Conservation (phyloP, 2,329 filamentous ascomycete genomes). For the Fusarium transvaalense region DNA sequence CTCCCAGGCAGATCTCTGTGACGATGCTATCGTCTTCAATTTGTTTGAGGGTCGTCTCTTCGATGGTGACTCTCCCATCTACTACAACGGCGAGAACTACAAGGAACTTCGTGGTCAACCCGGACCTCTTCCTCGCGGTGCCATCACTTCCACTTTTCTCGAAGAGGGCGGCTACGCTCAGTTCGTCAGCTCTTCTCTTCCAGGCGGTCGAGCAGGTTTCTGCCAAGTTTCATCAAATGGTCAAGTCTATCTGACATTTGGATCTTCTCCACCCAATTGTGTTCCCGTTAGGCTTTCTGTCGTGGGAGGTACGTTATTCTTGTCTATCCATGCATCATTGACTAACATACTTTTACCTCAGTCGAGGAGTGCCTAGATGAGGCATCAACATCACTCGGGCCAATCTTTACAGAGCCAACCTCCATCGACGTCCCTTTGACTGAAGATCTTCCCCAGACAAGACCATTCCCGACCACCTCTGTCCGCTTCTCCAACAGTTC, state of each 20-base stretch:
- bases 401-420: background rate
- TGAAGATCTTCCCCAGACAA: background rate
- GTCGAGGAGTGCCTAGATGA: background rate
- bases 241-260: conserved; percentile 4
- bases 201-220: background rate
- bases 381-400: background rate
- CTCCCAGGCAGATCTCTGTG: background rate
- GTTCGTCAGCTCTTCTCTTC: background rate
- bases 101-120: background rate
- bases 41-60: background rate
- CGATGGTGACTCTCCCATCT: background rate
- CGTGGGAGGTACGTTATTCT: background rate
- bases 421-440: background rate
- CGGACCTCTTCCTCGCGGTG: background rate
- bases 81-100: background rate
- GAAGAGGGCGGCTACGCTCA: background rate
- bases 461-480: background rate
- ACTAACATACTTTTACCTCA: background rate
- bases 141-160: background rate
- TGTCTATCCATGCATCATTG: background rate
- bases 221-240: background rate
- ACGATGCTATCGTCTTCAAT: background rate
- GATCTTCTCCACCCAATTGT: background rate
- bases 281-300: background rate
- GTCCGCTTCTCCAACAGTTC: background rate